These are phyloP conservation scores for Penicillium sp. DNA, from an alignment of 2,329 filamentous ascomycete genomes.

Conservation along the genomic window DNA sequence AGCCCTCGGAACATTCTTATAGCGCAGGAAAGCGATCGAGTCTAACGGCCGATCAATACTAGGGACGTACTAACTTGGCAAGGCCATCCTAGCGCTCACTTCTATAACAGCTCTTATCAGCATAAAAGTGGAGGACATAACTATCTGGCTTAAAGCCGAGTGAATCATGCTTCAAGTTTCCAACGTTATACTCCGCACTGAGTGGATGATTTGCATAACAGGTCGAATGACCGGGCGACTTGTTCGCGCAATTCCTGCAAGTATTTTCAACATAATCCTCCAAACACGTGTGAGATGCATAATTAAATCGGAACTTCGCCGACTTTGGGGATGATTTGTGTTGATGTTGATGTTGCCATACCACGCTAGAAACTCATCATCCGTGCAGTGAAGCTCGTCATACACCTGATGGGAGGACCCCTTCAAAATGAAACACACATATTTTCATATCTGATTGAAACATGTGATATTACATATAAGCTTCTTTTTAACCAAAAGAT, in stretches of 20 bases:
- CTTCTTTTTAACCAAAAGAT: neutral
- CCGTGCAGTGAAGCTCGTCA: conserved; percentile 15
- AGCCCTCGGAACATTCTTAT: neutral
- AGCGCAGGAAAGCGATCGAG: neutral
- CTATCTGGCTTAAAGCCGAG: neutral
- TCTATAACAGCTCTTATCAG: neutral
- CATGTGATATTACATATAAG: neutral
- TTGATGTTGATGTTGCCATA: conserved; percentile 7
- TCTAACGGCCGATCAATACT: neutral
- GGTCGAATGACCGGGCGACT: conserved; percentile 5
- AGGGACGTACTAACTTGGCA: neutral
- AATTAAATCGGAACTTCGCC: neutral
- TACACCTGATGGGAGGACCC: conserved; percentile 14
- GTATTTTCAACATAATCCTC: conserved; percentile 2
- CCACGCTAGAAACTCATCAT: conserved; percentile 6
- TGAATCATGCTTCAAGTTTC: neutral
- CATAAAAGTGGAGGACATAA: neutral
- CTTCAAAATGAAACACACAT: neutral
- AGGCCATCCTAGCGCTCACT: neutral
- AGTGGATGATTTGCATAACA: neutral
- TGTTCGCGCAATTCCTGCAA: conserved; percentile 19
- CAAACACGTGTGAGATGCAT: neutral
- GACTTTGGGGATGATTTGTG: neutral
- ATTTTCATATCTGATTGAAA: neutral
- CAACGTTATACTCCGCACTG: neutral